phyloP scores from a whole-genome alignment of 2,329 filamentous ascomycete species.

The Plenodomus lindquistii region DNA sequence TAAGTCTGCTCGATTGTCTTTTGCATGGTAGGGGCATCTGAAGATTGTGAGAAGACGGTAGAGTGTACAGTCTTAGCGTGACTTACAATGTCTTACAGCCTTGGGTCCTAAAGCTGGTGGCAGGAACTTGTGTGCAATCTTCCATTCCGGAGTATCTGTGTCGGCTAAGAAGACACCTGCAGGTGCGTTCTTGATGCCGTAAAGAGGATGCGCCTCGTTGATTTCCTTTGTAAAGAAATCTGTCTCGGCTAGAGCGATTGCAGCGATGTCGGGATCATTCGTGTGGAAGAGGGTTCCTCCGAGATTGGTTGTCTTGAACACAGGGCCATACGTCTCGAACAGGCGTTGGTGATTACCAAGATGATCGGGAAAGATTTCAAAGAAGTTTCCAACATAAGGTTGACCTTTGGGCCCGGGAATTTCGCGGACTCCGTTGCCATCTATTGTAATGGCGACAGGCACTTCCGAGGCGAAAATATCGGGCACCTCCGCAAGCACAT shows the following conservation, averaged over 20 bases:
- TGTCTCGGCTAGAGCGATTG: conserved; percentile 13
- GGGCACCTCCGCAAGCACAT: background rate
- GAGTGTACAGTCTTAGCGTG: background rate
- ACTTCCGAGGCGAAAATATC: background rate
- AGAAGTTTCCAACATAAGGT: conserved; percentile 17
- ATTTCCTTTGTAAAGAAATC: conserved; percentile 17
- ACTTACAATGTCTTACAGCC: conserved; percentile 11
- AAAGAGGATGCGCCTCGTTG: conserved; percentile 9
- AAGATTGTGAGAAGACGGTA: background rate
- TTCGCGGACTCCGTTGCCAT: conserved; percentile 11
- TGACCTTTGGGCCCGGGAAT: conserved; percentile 13
- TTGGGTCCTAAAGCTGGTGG: conserved; percentile 15
- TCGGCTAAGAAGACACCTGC: conserved; percentile 12
- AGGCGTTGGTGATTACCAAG: conserved; percentile 17
- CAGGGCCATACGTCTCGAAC: conserved; percentile 13
- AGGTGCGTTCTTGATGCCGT: conserved; percentile 13
- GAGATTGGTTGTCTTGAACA: conserved; percentile 14
- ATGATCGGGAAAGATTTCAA: conserved; percentile 18
- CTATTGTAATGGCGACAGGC: conserved; percentile 6
- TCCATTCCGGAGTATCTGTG: conserved; percentile 14
- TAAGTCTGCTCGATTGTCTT: conserved; percentile 12
- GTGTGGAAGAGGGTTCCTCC: conserved; percentile 11
- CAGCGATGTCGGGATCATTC: conserved; percentile 15
- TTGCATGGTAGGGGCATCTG: conserved; percentile 13
- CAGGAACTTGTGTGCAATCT: conserved; percentile 14